Evolutionary conservation across 306 rosid genomes (phyloP).

Genomic region (Rosa chinensis): DNA sequence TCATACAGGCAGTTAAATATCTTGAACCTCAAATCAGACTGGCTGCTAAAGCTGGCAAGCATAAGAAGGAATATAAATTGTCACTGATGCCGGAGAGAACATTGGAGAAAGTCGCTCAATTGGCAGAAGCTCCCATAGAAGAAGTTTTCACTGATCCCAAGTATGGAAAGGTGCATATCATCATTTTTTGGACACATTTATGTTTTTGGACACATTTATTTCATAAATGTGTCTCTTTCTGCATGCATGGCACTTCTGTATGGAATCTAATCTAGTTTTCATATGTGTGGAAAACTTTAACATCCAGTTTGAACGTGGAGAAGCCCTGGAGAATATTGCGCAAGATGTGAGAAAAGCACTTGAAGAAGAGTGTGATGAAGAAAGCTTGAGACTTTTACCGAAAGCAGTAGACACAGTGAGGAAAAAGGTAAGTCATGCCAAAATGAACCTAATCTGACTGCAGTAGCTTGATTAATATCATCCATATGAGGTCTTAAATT

Average conservation of each 20-base stretch:
- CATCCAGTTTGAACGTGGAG: slow-evolving; percentile 90
- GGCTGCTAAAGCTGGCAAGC: slow-evolving; percentile 88
- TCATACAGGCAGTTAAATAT: slow-evolving; percentile 80
- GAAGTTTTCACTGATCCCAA: slow-evolving; percentile 87
- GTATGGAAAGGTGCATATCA: slow-evolving; percentile 75
- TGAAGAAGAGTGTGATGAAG: slow-evolving; percentile 89
- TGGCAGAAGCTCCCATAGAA: slow-evolving; percentile 82
- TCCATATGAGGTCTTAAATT: not conserved
- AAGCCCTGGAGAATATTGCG: slow-evolving; percentile 79
- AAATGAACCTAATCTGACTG: not conserved
- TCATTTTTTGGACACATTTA: not conserved
- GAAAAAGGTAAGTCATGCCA: slow-evolving; percentile 61
- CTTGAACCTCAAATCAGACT: slow-evolving; percentile 89
- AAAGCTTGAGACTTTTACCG: slow-evolving; percentile 70
- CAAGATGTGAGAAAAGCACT: slow-evolving; percentile 74
- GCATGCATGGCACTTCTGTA: not conserved
- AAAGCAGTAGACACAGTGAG: slow-evolving; percentile 93
- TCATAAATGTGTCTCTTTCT: not conserved
- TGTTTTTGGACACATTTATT: not conserved
- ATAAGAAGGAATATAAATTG: slow-evolving; percentile 80
- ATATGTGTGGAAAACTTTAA: slow-evolving; percentile 25
- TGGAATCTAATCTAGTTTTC: slow-evolving; percentile 11
- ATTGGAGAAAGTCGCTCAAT: slow-evolving; percentile 60
- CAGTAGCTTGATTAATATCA: not conserved
- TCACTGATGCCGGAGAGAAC: slow-evolving; percentile 80